Conservation (phyloP, 2,329 filamentous ascomycete genomes). For the Cadophora luteo-olivacea region DNA sequence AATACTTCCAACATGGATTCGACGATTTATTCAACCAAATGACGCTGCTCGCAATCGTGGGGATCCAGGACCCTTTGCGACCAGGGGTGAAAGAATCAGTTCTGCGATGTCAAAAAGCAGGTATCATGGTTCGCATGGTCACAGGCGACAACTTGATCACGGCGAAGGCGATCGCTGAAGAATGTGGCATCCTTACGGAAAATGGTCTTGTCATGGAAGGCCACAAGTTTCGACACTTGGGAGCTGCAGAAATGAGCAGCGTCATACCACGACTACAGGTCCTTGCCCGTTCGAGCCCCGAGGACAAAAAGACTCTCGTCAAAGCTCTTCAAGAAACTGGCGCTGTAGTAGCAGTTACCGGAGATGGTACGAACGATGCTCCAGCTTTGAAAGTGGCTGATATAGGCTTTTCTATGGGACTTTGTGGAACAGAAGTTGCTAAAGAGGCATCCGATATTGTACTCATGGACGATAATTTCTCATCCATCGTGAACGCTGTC, state of each 20-base stretch:
- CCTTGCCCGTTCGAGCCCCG: conserved; percentile 70
- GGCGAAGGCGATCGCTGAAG: conserved; percentile 73
- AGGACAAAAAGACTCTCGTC: conserved; percentile 73
- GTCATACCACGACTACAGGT: conserved; percentile 68
- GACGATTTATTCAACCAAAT: conserved; percentile 73
- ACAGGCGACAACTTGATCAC: conserved; percentile 76
- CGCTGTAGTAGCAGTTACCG: conserved; percentile 71
- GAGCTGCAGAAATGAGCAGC: conserved; percentile 62
- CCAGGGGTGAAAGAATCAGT: conserved; percentile 73
- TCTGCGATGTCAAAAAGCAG: conserved; percentile 68
- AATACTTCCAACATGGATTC: conserved; percentile 66
- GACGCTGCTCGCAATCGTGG: conserved; percentile 74
- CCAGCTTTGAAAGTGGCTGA: conserved; percentile 70
- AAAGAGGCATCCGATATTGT: conserved; percentile 68
- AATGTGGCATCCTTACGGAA: conserved; percentile 66
- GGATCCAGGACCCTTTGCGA: conserved; percentile 77
- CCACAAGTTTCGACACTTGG: conserved; percentile 67
- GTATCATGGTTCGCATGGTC: conserved; percentile 76
- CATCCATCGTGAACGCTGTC: conserved; percentile 66
- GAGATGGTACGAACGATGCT: conserved; percentile 71
- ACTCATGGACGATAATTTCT: conserved; percentile 67
- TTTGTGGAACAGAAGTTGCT: conserved; percentile 69
- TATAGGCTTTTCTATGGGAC: conserved; percentile 72
- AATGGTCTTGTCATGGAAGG: conserved; percentile 72
- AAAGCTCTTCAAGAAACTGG: conserved; percentile 67